Conservation (phyloP, 345 rosid genomes). For the Nasturtium officinale region DNA sequence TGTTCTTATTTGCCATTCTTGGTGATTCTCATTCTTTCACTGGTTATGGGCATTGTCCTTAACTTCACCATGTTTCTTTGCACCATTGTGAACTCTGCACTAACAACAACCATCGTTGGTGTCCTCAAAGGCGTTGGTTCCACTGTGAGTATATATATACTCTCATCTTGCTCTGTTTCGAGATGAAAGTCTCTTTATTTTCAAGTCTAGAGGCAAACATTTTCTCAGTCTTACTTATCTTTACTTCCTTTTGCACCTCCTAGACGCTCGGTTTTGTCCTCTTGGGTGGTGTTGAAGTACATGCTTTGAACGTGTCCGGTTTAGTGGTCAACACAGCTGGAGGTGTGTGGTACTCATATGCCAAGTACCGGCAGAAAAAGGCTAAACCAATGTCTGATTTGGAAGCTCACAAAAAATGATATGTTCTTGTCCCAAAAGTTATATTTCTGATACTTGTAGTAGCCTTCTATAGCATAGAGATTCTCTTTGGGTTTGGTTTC, state of each 20-base stretch:
- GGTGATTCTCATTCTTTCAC: slow-evolving; percentile 64
- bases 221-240: slow-evolving; percentile 10
- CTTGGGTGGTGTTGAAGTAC: slow-evolving; percentile 93
- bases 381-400: slow-evolving; percentile 58
- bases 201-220: slow-evolving; percentile 1
- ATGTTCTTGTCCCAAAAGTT: background rate
- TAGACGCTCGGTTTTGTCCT: slow-evolving; percentile 91
- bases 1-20: slow-evolving; percentile 74
- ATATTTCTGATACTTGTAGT: background rate
- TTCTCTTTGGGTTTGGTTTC: slow-evolving; percentile 2
- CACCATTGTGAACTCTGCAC: slow-evolving; percentile 94
- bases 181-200: no score
- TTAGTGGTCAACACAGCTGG: slow-evolving; percentile 87
- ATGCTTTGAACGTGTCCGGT: slow-evolving; percentile 81
- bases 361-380: slow-evolving; percentile 80
- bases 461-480: background rate
- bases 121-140: slow-evolving; percentile 98
- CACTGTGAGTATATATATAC: slow-evolving; percentile 61
- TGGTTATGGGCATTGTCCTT: slow-evolving; percentile 92
- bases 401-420: slow-evolving; percentile 68
- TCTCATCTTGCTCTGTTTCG: slow-evolving; percentile 3
- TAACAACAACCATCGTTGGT: slow-evolving; percentile 96
- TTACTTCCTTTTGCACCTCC: slow-evolving; percentile 1
- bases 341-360: slow-evolving; percentile 90
- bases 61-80: slow-evolving; percentile 97